Evolutionary conservation across 192 early-diverging fungal genomes (phyloP), one percentile per base, ranked within the genome.

Genomic region (Podila epicladia): DNA sequence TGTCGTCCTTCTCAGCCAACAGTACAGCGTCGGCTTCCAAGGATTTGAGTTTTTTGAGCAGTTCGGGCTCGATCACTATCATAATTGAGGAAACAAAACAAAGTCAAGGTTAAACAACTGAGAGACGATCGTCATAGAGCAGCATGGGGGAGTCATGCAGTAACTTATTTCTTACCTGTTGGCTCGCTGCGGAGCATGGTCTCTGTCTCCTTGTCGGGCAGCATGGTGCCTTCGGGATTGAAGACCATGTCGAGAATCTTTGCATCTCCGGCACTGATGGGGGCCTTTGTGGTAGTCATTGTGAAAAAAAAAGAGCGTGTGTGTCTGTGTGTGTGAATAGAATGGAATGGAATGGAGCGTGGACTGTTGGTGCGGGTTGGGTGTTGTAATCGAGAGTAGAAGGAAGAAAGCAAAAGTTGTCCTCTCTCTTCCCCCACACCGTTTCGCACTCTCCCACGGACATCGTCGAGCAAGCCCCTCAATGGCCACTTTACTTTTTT

Each of bases 1-100:
- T 68, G 28, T 87, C 72, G 48, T 84, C 73, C 69, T 83, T 79
- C 58, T 87, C 86, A 20, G 85, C 86, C 11, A 82, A 50, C 28
- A 65, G 24, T 1, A 87, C 82, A 26, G 75, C 86, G 50, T 86
- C 69, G 9, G 67, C 73, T 67, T 87, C 86, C 24, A 85, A 20
- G 19, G 58, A 24, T 71, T 86, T 76, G 28, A 86, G 48, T 17
- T 75, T 64, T 4, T 69, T 57, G 6, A 86, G 58, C 31, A 80
- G 19, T 29, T 78, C 79, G 20, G 79, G 67, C 24, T 76, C 74
- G 22, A 84, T 82, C 13, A 64, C 74, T 84, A 72, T 31, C 7
- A n/a, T 24, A 24, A 37, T 49, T 41, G 45, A 28, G 70, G 31
- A 64, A n/a, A 26, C n/a, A 64, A 49, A 8, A 64, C 45, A 20